Base-by-base conservation (phyloP, 169 alveolate species). In the Eimeria necatrix region DNA sequence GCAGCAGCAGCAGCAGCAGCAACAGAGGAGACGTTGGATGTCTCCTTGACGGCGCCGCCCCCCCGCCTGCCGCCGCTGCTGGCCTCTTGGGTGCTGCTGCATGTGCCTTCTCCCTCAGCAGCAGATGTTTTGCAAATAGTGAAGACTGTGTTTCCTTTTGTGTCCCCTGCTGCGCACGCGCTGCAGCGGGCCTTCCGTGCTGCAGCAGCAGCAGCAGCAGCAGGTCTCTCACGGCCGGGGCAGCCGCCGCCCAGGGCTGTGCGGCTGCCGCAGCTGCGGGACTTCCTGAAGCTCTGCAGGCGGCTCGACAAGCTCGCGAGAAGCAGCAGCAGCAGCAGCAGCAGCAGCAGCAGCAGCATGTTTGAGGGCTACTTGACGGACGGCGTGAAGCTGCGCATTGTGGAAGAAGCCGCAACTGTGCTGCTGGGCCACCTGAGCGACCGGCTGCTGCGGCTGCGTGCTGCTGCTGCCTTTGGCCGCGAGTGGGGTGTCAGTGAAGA, bases 251-350 rank as follows among this genome's bases (percentile, higher is more conserved):
- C 94, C 60, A 68, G 52, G 56, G 94, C 94, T 18, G 87, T 74
- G 61, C 95, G 95, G 60, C 85, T 80, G 85, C 91, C 91, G 6
- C 92, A 78, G 92, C 86, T 91, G 46, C 24, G 95, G 52, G 95
- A 91, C 92, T 64, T 91, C 53, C 46, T 91, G 60, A 91, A 91
- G 74, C 95, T 91, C 92, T 78, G 92, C 24, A 22, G 95, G n/a
- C 53, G 95, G 24, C 81, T 91, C 73, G 91, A 91, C 60, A 80
- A n/a, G 76, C 91, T 83, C 12, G 78, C 85, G 46, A 49, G 49
- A 51, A 41, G n/a, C 80, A 10, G 26, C 48, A 52, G 84, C 24
- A 61, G 32, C 71, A 7, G 56, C 56, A 16, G 91, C 76, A n/a
- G 64, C 22, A 4, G 93, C 64, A 24, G 32, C 88, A 52, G 51